Base-by-base conservation (phyloP, 2,329 filamentous ascomycete genomes). In the Xylariaceae sp. region DNA sequence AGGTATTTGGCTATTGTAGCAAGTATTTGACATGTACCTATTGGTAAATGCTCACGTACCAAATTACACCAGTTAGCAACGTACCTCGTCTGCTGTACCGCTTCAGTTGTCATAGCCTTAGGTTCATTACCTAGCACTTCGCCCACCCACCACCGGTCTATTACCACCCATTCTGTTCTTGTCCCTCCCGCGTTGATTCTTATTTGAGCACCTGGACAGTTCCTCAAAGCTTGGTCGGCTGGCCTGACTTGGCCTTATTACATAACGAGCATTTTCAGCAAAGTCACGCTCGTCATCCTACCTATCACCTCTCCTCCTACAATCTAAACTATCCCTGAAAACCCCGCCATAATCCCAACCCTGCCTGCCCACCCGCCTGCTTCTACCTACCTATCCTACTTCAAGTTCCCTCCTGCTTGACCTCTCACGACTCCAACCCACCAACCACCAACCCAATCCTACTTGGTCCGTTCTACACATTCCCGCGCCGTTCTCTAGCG, bases 211-310 rank as follows among this genome's bases (percentile, higher is more conserved):
- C 43, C 40, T 40, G 43, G 34, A 40, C 36, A 44, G 40, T 38
- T 48, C 41, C n/a, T 38, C 40, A 44, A 44, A 47, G 46, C 46
- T 49, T 52, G 52, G 49, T 50, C 50, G 36, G 34, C 45, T 34
- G 42, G 39, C 44, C 38, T 47, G 32, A 47, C 45, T 36, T 47
- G 31, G 47, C 48, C 50, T 51, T 43, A 50, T 51, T 52, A 57
- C 53, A 50, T 55, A 52, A 56, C 54, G 50, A 50, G 41, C 45
- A 45, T 38, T 55, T 56, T 52, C 53, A 53, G 55, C 52, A 55
- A 41, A 54, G 54, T 57, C 54, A 57, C 54, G 54, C 53, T 57
- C 54, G 54, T 56, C 54, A 56, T 57, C 54, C 21, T 11, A 24
- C 21, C 52, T 47, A 53, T 53, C 54, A 53, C 50, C 46, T 39